phyloP scores from a whole-genome alignment of 179 eudicot genomes.

The Vitellaria paradoxa region DNA sequence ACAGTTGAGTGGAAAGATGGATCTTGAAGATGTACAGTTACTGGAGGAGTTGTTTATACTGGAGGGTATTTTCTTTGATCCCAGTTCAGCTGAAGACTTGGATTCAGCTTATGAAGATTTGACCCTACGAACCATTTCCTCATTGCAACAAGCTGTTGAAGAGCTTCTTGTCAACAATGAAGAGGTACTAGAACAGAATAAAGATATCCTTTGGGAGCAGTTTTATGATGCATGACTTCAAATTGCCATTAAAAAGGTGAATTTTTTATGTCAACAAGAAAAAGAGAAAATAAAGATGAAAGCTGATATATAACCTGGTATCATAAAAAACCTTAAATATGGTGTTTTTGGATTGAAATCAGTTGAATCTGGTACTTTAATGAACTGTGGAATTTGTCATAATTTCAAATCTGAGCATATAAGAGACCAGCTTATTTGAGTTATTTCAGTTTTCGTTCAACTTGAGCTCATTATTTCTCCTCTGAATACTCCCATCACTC shows the following conservation, averaged over 20 bases:
- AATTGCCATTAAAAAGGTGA: neutral
- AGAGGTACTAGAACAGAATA: constrained; percentile 36
- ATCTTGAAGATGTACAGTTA: constrained; percentile 54
- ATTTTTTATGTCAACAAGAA: neutral
- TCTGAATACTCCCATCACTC: too few species aligned
- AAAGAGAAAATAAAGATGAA: neutral
- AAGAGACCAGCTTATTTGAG: neutral
- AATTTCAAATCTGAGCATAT: neutral
- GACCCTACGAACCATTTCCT: constrained; percentile 50
- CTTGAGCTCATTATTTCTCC: neutral
- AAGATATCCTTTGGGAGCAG: neutral
- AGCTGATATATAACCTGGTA: neutral
- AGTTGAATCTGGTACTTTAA: neutral
- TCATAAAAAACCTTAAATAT: neutral
- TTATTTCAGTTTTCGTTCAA: neutral
- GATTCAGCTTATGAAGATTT: constrained; percentile 56
- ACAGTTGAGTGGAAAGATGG: constrained; percentile 61
- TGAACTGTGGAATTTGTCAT: neutral
- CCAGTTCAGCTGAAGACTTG: constrained; percentile 45
- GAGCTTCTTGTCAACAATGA: constrained; percentile 46
- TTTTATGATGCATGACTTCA: neutral
- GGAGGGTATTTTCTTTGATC: constrained; percentile 64
- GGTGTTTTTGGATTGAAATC: neutral
- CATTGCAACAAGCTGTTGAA: constrained; percentile 56
- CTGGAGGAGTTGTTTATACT: constrained; percentile 63